phyloP scores from a whole-genome alignment of 805 yeast species.

The Candida patagonica region DNA sequence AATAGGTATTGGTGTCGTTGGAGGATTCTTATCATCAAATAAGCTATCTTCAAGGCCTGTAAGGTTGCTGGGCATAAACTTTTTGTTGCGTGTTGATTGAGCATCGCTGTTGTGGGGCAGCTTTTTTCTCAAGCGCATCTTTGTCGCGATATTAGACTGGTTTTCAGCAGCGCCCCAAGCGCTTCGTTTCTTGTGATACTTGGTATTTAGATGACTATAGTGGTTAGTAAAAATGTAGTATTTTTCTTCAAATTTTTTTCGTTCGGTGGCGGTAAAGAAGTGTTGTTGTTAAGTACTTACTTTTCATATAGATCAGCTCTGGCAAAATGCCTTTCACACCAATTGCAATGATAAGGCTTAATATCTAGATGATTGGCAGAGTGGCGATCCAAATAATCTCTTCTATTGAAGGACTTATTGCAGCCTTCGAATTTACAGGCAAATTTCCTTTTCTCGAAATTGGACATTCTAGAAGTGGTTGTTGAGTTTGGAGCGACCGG shows the following conservation, averaged over 20 bases:
- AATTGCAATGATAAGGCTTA: constrained; percentile 27
- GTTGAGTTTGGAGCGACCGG: too few relatives aligned
- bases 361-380: constrained; percentile 29
- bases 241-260: background rate
- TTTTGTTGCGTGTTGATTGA: too few relatives aligned
- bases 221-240: background rate
- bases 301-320: constrained; percentile 29
- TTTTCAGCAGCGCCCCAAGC: too few relatives aligned
- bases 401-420: constrained; percentile 22
- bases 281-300: background rate
- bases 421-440: constrained; percentile 14
- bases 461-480: too few relatives aligned
- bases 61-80: too few relatives aligned
- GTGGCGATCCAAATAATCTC: constrained; percentile 31
- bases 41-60: too few relatives aligned
- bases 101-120: too few relatives aligned
- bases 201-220: constrained; percentile 23
- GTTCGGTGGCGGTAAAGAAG: background rate
- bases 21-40: too few relatives aligned
- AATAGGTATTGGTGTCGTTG: too few relatives aligned
- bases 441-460: background rate
- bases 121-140: too few relatives aligned
- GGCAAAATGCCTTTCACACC: constrained; percentile 28
- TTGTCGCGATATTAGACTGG: too few relatives aligned
- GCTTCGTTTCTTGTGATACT: constrained; percentile 25